These are phyloP conservation scores for Penicillium waksmanii DNA, from an alignment of 495 filamentous ascomycete species.

Conservation along the genomic window DNA sequence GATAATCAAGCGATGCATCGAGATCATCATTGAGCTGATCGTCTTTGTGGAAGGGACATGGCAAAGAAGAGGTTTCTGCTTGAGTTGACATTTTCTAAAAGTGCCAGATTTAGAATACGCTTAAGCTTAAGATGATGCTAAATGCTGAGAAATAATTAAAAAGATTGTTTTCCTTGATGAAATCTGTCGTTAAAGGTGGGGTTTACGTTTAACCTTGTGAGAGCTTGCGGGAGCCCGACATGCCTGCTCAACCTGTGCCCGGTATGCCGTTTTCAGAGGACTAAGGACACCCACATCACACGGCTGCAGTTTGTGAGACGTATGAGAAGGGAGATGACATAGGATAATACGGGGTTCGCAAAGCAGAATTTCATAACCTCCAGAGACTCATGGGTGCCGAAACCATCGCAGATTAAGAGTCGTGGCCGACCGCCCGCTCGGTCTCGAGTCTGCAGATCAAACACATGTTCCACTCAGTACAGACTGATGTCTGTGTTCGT, in stretches of 20 bases:
- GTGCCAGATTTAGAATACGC: no score
- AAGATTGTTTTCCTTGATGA: no score
- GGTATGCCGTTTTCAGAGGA: conserved; percentile 29
- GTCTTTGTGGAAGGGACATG: conserved; percentile 12
- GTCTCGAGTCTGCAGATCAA: conserved; percentile 34
- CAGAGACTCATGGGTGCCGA: conserved; percentile 30
- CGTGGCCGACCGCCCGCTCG: conserved; percentile 18
- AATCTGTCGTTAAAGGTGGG: no score
- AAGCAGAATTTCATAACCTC: conserved; percentile 34
- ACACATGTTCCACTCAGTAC: conserved; percentile 4
- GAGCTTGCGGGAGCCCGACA: not conserved
- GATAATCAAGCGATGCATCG: conserved; percentile 12
- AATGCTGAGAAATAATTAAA: no score
- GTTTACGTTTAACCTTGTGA: no score
- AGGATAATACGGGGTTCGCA: conserved; percentile 34
- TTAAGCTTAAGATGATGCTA: no score
- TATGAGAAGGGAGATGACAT: conserved; percentile 34
- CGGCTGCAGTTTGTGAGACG: conserved; percentile 33
- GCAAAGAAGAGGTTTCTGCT: no score
- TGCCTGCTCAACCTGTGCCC: conserved; percentile 24
- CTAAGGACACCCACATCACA: conserved; percentile 32
- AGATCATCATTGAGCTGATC: conserved; percentile 15
- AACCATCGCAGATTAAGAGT: conserved; percentile 34
- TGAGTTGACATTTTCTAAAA: no score
- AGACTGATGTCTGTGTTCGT: no score